phyloP scores from a whole-genome alignment of 352 stramenopile genomes.

The Globisporangium cederbergense region DNA sequence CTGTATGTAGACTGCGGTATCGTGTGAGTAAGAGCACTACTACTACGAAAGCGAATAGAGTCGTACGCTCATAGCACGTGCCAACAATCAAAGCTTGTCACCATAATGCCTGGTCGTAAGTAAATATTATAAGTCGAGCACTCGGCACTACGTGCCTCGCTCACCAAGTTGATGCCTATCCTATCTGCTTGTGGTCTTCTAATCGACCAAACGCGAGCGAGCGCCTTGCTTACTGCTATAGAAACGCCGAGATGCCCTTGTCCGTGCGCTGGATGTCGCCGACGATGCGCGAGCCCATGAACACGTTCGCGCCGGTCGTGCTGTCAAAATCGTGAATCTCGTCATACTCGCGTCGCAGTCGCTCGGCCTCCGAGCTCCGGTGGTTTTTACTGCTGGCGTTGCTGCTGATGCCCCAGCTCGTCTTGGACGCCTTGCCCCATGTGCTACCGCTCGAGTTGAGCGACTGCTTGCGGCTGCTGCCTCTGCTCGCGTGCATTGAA shows the following conservation, averaged over 20 bases:
- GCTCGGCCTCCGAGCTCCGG: slow-evolving; percentile 9
- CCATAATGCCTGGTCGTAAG: background rate
- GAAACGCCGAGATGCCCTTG: slow-evolving; percentile 10
- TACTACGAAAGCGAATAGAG: background rate
- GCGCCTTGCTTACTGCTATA: background rate
- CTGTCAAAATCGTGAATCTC: slow-evolving; percentile 15
- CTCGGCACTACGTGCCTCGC: background rate
- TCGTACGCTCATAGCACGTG: background rate
- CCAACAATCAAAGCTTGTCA: no score
- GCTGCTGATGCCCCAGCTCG: slow-evolving; percentile 13
- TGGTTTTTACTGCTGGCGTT: slow-evolving; percentile 1
- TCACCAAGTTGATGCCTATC: background rate
- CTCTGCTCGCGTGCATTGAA: slow-evolving; percentile 9
- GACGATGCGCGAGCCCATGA: slow-evolving; percentile 17
- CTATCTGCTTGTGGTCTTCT: background rate
- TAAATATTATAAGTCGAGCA: slow-evolving; percentile 6
- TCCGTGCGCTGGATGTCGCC: slow-evolving; percentile 11
- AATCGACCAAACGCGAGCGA: background rate
- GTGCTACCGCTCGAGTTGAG: slow-evolving; percentile 15
- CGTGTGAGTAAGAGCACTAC: background rate
- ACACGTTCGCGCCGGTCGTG: slow-evolving; percentile 5
- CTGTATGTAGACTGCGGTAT: background rate
- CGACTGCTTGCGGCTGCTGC: slow-evolving; percentile 12
- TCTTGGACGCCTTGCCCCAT: slow-evolving; percentile 12
- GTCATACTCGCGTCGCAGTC: slow-evolving; percentile 13